Base-by-base conservation (phyloP, 2,329 filamentous ascomycete species). In the Rutstroemia sp. region DNA sequence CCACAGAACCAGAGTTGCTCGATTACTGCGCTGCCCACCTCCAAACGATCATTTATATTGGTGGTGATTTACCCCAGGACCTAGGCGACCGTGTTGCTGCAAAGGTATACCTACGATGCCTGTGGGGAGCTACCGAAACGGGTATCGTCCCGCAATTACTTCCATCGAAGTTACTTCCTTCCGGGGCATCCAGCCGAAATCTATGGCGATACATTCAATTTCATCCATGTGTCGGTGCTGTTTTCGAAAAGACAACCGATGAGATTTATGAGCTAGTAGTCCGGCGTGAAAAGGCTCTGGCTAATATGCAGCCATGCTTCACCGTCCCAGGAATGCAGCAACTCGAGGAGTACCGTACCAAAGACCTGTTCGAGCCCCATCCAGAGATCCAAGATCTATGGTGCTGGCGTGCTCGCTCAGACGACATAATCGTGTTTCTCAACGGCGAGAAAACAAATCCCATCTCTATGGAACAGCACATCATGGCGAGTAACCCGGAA, bases 401-500 rank as follows among this genome's bases (percentile, higher is more conserved):
- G 70, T 65, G 61, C 9, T 73, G 65, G 52, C 38, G 64, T 17
- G 72, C 71, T 8, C 65, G 73, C 9, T 56, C 60, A 6, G 73
- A 76, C 48, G 73, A 76, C 61, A 66, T 74, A 17, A 70, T 76
- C 34, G 71, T 75, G 0, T 64, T 75, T 21, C 69, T 67, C 17
- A 75, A 71, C 45, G 74, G 74, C 2, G 73, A 75, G 52, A 76
- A 76, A 58, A 67, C 74, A 34, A 74, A 75, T 38, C 73, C 73
- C 0, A 60, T 72, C 17, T 47, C 40, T 1, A 47, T 54, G 51
- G 42, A 54, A 19, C 51, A 54, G n/a, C 30, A 54, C 10, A 21
- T 54, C 3, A 16, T 52, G n/a, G 12, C 42, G n/a, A 40, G 12
- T 4, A 38, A 54, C 17, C 67, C 70, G 0, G 34, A 68, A 16